Conservation (phyloP, 164 flowering plant species). For the Macadamia tetraphylla region DNA sequence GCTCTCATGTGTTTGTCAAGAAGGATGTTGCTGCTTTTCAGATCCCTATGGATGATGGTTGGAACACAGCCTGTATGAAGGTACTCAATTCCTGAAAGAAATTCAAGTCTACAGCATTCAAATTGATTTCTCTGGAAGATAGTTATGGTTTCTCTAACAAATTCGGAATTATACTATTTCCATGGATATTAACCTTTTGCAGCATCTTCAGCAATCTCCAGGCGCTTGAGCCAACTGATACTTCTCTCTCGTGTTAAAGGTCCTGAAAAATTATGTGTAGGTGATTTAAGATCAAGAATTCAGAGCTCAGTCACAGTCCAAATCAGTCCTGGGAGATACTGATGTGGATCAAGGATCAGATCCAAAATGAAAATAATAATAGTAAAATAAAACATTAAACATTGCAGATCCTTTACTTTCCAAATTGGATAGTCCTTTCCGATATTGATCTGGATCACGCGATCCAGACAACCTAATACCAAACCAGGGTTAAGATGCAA, state of each 20-base stretch:
- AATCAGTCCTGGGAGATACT: too few relatives aligned
- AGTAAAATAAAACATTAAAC: too few relatives aligned
- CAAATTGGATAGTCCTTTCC: too few relatives aligned
- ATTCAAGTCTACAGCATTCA: slow-evolving; percentile 4
- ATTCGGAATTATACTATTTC: neutral
- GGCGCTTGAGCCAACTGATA: slow-evolving; percentile 89
- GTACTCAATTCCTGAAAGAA: slow-evolving; percentile 80
- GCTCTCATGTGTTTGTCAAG: slow-evolving; percentile 95
- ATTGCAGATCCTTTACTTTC: too few relatives aligned
- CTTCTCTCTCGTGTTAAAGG: slow-evolving; percentile 47
- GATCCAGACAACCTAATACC: too few relatives aligned
- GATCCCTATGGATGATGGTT: slow-evolving; percentile 82
- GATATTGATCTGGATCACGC: too few relatives aligned
- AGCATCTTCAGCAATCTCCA: slow-evolving; percentile 98
- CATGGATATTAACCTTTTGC: slow-evolving; percentile 60
- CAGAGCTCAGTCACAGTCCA: too few relatives aligned
- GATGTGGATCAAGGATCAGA: too few relatives aligned
- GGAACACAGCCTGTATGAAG: slow-evolving; percentile 97
- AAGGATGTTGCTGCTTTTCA: slow-evolving; percentile 95
- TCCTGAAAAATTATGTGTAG: slow-evolving; percentile 29
- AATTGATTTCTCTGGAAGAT: neutral
- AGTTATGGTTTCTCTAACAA: too few relatives aligned
- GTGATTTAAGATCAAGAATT: slow-evolving; percentile 8
- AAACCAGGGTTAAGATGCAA: too few relatives aligned
- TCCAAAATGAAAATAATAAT: too few relatives aligned